Percentiles rank a stretch among this genome's conserved stretches.
Evolutionary conservation across 495 filamentous ascomycete genomes (phyloP).

Genomic region (Tetracladium setigerum): DNA sequence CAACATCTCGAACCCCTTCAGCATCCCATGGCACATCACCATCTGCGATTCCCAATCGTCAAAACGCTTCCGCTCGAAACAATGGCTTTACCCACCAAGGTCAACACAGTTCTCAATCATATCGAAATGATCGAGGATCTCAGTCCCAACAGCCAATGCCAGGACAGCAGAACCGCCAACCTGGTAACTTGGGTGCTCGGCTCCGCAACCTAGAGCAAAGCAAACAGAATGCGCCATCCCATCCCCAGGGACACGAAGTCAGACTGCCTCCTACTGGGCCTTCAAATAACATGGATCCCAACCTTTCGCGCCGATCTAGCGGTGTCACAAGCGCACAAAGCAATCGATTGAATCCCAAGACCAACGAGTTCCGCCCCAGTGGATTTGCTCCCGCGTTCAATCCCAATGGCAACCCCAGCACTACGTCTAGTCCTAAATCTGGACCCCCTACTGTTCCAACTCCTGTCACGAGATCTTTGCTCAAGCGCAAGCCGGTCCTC

Average conservation of each 20-base stretch:
- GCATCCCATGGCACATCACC: constrained; percentile 16
- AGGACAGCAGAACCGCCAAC: constrained; percentile 19
- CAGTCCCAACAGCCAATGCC: constrained; percentile 10
- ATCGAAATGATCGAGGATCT: constrained; percentile 5
- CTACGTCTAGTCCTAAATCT: constrained; percentile 57
- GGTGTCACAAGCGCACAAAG: constrained; percentile 38
- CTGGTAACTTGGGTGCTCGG: constrained; percentile 32
- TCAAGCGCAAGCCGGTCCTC: constrained; percentile 49
- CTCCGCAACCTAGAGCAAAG: constrained; percentile 35
- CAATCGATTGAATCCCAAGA: constrained; percentile 72
- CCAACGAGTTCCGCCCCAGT: constrained; percentile 77
- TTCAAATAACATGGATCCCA: constrained; percentile 36
- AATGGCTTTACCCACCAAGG: constrained; percentile 11
- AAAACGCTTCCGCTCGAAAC: constrained; percentile 11
- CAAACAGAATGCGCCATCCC: constrained; percentile 16
- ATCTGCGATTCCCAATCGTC: constrained; percentile 14
- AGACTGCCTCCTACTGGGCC: constrained; percentile 46
- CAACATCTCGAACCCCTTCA: constrained; percentile 20
- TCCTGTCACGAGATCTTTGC: constrained; percentile 29
- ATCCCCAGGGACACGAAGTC: constrained; percentile 28
- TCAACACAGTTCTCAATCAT: constrained; percentile 11
- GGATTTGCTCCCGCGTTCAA: constrained; percentile 71
- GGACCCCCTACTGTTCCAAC: constrained; percentile 44
- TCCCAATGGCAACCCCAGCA: constrained; percentile 54
- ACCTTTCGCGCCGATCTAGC: constrained; percentile 38